These are phyloP conservation scores for Wickerhamomyces sp. DNA, from an alignment of 1,139 yeast genomes.

Conservation along the genomic window DNA sequence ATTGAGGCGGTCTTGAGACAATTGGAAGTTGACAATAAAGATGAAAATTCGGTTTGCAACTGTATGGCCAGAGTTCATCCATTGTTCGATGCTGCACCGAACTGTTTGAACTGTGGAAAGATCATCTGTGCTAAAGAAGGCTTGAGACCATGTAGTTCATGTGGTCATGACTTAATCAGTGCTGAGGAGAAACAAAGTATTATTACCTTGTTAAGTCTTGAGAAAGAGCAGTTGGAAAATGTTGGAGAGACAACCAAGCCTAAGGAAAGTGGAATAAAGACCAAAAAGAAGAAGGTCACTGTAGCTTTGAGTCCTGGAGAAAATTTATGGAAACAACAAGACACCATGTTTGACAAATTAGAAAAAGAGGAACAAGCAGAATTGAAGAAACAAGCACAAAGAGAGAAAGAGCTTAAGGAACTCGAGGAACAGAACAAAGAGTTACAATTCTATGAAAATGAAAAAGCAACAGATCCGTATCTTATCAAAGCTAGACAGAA, in stretches of 20 bases:
- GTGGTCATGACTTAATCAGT: slow-evolving; percentile 65
- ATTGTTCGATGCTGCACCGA: slow-evolving; percentile 83
- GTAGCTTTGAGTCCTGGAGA: slow-evolving; percentile 55
- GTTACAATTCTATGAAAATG: slow-evolving; percentile 31
- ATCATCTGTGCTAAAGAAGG: slow-evolving; percentile 90
- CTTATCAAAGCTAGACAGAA: slow-evolving; percentile 64
- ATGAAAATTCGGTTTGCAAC: slow-evolving; percentile 43
- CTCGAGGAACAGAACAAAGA: slow-evolving; percentile 35
- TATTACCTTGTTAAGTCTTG: slow-evolving; percentile 42
- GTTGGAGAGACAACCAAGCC: slow-evolving; percentile 6
- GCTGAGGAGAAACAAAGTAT: slow-evolving; percentile 58
- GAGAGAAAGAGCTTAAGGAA: slow-evolving; percentile 36
- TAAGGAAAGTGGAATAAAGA: slow-evolving; percentile 5
- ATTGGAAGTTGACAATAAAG: slow-evolving; percentile 31
- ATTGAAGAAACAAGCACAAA: slow-evolving; percentile 27
- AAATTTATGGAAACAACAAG: slow-evolving; percentile 65
- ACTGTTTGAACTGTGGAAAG: slow-evolving; percentile 91
- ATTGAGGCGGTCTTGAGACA: slow-evolving; percentile 39
- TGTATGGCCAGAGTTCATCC: slow-evolving; percentile 89
- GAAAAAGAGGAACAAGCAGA: slow-evolving; percentile 30
- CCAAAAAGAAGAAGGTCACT: slow-evolving; percentile 30
- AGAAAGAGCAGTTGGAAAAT: slow-evolving; percentile 36
- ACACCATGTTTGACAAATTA: slow-evolving; percentile 50
- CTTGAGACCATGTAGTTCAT: slow-evolving; percentile 77
- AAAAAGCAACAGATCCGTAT: slow-evolving; percentile 43